These are phyloP conservation scores for Chlorophyllum brunneum DNA, from an alignment of 768 basidiomycete genomes.

Conservation along the genomic window DNA sequence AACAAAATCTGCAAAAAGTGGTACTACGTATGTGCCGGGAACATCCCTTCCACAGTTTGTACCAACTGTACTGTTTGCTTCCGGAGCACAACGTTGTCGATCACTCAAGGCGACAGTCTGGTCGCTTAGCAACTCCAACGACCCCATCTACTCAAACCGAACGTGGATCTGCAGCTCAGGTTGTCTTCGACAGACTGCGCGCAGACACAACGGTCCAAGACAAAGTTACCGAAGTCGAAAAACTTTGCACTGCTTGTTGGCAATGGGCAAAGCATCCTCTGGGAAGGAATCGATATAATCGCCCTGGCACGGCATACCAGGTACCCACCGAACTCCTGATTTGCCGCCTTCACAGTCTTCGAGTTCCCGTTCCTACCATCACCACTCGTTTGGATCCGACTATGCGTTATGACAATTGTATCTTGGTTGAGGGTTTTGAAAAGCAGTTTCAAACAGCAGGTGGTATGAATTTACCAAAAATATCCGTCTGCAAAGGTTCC, in stretches of 20 bases:
- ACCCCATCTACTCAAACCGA: slow-evolving; percentile 46
- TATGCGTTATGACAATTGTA: slow-evolving; percentile 61
- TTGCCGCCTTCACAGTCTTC: slow-evolving; percentile 44
- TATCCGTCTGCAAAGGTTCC: slow-evolving; percentile 63
- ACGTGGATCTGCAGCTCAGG: slow-evolving; percentile 60
- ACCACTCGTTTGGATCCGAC: slow-evolving; percentile 67
- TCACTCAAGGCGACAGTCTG: slow-evolving; percentile 40
- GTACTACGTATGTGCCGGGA: slow-evolving; percentile 78
- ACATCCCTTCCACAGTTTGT: slow-evolving; percentile 92
- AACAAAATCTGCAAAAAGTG: slow-evolving; percentile 57
- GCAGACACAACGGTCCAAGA: slow-evolving; percentile 31
- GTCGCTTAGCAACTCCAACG: slow-evolving; percentile 36
- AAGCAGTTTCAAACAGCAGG: slow-evolving; percentile 60
- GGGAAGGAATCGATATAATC: slow-evolving; percentile 25
- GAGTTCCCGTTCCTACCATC: slow-evolving; percentile 83
- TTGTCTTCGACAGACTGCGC: slow-evolving; percentile 54
- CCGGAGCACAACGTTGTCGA: slow-evolving; percentile 10
- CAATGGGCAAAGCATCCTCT: slow-evolving; percentile 69
- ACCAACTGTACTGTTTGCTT: slow-evolving; percentile 78
- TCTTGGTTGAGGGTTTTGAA: slow-evolving; percentile 67
- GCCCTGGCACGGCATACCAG: slow-evolving; percentile 20
- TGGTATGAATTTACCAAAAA: slow-evolving; percentile 82
- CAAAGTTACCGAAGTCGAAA: slow-evolving; percentile 51
- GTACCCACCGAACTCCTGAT: slow-evolving; percentile 34
- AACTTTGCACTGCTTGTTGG: slow-evolving; percentile 60